Conservation (phyloP, 768 basidiomycete species). For the Mycena pura region DNA sequence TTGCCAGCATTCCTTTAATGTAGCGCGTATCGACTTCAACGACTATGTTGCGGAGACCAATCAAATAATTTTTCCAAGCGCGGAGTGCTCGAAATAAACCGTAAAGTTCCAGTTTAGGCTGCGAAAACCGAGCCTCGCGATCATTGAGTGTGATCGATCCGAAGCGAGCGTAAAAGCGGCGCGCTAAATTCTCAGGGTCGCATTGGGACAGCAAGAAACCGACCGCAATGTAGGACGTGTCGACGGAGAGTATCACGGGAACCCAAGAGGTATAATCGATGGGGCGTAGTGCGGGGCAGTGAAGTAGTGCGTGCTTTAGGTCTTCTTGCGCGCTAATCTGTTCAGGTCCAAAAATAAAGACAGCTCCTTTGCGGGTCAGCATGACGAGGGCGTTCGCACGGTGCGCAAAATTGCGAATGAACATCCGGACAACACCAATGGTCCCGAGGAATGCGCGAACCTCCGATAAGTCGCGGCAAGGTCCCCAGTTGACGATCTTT, state of each 20-base stretch:
- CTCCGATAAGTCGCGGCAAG: constrained; percentile 13
- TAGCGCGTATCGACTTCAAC: constrained; percentile 47
- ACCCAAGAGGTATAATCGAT: constrained; percentile 38
- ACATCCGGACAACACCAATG: constrained; percentile 34
- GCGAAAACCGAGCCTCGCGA: constrained; percentile 33
- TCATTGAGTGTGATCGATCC: constrained; percentile 45
- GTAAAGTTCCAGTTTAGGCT: constrained; percentile 44
- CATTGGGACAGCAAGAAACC: constrained; percentile 42
- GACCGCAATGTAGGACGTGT: constrained; percentile 41
- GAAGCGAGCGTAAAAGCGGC: constrained; percentile 36
- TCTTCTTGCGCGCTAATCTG: constrained; percentile 29
- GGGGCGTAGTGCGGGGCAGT: constrained; percentile 36
- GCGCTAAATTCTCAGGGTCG: constrained; percentile 15
- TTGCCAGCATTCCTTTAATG: constrained; percentile 42
- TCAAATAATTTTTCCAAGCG: constrained; percentile 30
- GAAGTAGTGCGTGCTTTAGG: constrained; percentile 33
- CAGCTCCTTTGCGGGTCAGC: constrained; percentile 34
- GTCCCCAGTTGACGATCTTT: constrained; percentile 34
- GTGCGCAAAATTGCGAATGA: constrained; percentile 38
- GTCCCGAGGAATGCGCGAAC: constrained; percentile 40
- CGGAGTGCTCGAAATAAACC: constrained; percentile 35
- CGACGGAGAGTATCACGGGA: constrained; percentile 43
- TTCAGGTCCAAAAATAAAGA: constrained; percentile 36
- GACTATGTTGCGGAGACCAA: constrained; percentile 37
- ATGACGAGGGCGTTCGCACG: constrained; percentile 29